Percentiles rank a stretch among this genome's conserved stretches.
Conservation (phyloP, 1,284 basidiomycete species). For the Cutaneotrichosporon spelunceum region DNA sequence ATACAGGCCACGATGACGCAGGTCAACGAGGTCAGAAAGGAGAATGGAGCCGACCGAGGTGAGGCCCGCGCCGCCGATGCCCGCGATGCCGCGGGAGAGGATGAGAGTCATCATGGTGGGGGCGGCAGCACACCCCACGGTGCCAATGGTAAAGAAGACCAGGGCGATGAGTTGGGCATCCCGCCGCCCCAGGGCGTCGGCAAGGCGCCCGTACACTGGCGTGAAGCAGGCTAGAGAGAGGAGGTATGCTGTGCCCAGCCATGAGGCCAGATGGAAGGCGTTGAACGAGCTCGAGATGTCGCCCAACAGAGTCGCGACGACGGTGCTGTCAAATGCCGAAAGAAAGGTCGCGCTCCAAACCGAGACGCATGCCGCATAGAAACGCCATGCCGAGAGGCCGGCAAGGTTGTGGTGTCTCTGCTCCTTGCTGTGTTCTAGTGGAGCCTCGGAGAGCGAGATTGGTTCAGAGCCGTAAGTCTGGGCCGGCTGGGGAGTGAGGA, state of each 20-base stretch:
- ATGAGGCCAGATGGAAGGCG: conserved; percentile 62
- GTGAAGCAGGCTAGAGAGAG: conserved; percentile 82
- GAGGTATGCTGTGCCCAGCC: conserved; percentile 61
- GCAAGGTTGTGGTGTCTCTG: conserved; percentile 42
- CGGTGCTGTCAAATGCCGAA: conserved; percentile 70
- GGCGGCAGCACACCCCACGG: conserved; percentile 73
- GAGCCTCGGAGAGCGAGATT: background rate
- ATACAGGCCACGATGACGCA: conserved; percentile 80
- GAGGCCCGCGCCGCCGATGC: conserved; percentile 67
- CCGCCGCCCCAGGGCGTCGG: conserved; percentile 80
- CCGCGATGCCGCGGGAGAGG: conserved; percentile 71
- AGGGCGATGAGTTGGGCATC: conserved; percentile 67
- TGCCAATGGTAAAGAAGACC: conserved; percentile 74
- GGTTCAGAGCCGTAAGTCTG: background rate
- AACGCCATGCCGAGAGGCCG: conserved; percentile 34
- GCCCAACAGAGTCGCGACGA: conserved; percentile 59
- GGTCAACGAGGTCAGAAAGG: conserved; percentile 57
- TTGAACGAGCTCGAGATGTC: conserved; percentile 47
- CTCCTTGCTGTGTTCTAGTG: background rate
- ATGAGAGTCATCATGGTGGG: conserved; percentile 79
- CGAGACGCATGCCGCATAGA: conserved; percentile 33
- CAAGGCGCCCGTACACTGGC: conserved; percentile 78
- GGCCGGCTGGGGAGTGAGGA: background rate
- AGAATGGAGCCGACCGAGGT: conserved; percentile 40
- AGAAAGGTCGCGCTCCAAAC: conserved; percentile 57